Base-by-base conservation (phyloP, 768 basidiomycete genomes). In the Pleurotus djamor region DNA sequence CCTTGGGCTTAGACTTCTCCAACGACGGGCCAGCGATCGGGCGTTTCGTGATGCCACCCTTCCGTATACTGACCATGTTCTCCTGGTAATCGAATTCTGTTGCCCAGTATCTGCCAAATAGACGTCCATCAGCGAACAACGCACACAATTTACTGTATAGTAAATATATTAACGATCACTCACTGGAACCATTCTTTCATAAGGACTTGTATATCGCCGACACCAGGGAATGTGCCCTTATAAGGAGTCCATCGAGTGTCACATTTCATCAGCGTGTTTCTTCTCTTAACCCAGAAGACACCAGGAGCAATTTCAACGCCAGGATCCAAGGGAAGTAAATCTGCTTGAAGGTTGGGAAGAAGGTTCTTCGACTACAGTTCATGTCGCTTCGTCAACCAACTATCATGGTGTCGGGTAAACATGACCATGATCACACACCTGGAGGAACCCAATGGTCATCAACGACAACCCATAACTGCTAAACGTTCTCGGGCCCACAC, bases 401-500 rank as follows among this genome's bases (percentile, higher is more conserved):
- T 28, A 28, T 45, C 17, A 9, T 43, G 16, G 5, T 36, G 14
- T 9, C 17, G 49, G 14, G 16, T n/a, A 1, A 34, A n/a, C 13
- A 48, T 21, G 48, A 17, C 57, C 10, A 3, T n/a, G 48, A 37
- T 4, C 37, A 67, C 70, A 49, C 48, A 84, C 86, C 73, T 89
- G 88, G 3, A 87, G 67, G 60, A 81, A 81, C 0, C 73, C 81
- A 41, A 89, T 77, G 0, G 81, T 80, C 86, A 89, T 87, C 63
- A 89, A 66, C 8, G 79, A 72, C 21, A 86, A 67, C 1, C 85
- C 76, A 68, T 88, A 89, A 61, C 85, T 88, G 60, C 82, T 87
- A 65, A 88, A 86, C 2, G 79, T 79, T 3, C 63, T 52, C 1
- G 71, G 63, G 2, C 62, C 63, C 0, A 47, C 58, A 36, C 59